phyloP scores from a whole-genome alignment of 2,329 filamentous ascomycete genomes.

The Didymella keratinophila region DNA sequence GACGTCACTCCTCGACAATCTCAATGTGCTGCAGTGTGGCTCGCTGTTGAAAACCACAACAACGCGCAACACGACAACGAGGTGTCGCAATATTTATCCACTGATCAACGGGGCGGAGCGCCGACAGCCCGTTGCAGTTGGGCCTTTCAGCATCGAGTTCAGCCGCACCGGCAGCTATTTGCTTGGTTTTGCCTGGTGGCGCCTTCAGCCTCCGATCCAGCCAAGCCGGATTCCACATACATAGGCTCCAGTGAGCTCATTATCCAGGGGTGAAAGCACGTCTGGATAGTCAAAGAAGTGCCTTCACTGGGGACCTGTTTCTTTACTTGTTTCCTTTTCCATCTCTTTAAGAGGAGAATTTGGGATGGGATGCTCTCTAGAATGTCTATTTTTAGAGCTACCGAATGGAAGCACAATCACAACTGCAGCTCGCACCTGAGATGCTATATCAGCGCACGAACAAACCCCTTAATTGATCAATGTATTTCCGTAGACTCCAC shows the following conservation, averaged over 20 bases:
- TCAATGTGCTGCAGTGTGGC: constrained; percentile 1
- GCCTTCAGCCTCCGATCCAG: constrained; percentile 4
- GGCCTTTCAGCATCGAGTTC: constrained; percentile 14
- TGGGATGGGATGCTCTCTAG: too few relatives aligned
- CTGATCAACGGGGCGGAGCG: constrained; percentile 8
- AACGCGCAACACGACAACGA: constrained; percentile 9
- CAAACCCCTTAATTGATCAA: too few relatives aligned
- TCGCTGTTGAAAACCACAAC: neutral
- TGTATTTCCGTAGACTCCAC: too few relatives aligned
- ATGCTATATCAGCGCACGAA: too few relatives aligned
- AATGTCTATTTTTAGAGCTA: too few relatives aligned
- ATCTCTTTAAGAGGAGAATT: too few relatives aligned
- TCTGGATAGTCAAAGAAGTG: neutral
- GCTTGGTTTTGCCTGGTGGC: constrained; percentile 3
- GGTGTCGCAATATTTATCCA: constrained; percentile 5
- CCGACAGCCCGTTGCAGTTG: constrained; percentile 1
- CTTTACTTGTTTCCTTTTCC: too few relatives aligned
- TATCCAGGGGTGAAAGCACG: neutral
- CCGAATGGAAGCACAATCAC: too few relatives aligned
- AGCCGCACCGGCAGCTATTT: constrained; percentile 12
- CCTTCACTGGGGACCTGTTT: too few relatives aligned
- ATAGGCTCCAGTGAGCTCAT: neutral
- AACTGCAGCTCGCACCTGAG: too few relatives aligned
- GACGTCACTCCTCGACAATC: constrained; percentile 16
- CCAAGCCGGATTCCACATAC: neutral